These are phyloP conservation scores for Aureobasidium sp. DNA, from an alignment of 2,329 filamentous ascomycete species.

Conservation along the genomic window DNA sequence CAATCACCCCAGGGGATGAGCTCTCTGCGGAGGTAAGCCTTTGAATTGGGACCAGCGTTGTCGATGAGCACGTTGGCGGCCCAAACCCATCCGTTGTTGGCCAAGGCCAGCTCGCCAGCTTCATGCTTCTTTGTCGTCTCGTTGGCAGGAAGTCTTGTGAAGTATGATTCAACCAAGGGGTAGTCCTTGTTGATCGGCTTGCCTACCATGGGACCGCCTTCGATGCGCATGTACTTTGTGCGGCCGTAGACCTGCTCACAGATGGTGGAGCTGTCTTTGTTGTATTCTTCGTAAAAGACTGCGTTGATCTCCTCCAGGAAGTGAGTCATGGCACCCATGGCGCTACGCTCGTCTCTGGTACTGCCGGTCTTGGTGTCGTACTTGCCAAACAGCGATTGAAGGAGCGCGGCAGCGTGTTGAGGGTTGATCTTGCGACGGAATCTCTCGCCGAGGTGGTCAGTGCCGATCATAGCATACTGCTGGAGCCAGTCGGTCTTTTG, in stretches of 20 bases:
- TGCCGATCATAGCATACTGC: constrained; percentile 62
- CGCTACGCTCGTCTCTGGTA: constrained; percentile 46
- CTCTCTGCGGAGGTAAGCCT: constrained; percentile 89
- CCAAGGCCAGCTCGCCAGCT: constrained; percentile 69
- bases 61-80: constrained; percentile 89
- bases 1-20: constrained; percentile 99
- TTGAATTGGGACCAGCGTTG: constrained; percentile 82
- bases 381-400: constrained; percentile 62
- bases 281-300: constrained; percentile 85
- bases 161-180: constrained; percentile 89
- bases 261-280: constrained; percentile 72
- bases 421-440: constrained; percentile 67
- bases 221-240: constrained; percentile 90
- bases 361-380: constrained; percentile 48
- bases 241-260: constrained; percentile 89
- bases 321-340: constrained; percentile 47
- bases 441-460: constrained; percentile 70
- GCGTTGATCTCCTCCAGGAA: constrained; percentile 81
- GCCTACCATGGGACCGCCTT: constrained; percentile 79
- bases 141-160: constrained; percentile 79
- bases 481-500: constrained; percentile 59
- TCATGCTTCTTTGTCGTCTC: constrained; percentile 69
- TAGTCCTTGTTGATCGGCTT: constrained; percentile 70
- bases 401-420: constrained; percentile 59
- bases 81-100: constrained; percentile 99